These are phyloP conservation scores for Venturia effusa DNA, from an alignment of 2,329 filamentous ascomycete genomes.

Conservation along the genomic window DNA sequence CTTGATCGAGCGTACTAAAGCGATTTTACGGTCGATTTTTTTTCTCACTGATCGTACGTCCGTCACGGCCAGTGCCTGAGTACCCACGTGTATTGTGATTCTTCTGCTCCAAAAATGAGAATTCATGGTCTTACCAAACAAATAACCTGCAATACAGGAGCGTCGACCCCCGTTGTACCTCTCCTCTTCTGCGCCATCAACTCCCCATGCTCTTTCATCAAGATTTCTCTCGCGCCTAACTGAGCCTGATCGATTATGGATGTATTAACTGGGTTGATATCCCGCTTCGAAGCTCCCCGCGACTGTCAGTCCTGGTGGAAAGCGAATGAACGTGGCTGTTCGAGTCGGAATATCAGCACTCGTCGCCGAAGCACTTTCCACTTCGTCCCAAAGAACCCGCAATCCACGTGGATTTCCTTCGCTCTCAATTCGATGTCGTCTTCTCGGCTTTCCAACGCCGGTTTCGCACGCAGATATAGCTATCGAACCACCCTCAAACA, in stretches of 20 bases:
- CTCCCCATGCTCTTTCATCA: not conserved
- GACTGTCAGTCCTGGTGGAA: too few relatives aligned
- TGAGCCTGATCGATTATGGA: not conserved
- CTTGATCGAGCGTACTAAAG: not conserved
- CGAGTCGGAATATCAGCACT: not conserved
- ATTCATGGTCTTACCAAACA: slow-evolving; percentile 10
- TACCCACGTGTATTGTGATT: not conserved
- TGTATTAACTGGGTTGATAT: not conserved
- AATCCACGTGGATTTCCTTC: too few relatives aligned
- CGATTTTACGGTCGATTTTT: not conserved
- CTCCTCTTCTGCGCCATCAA: slow-evolving; percentile 4
- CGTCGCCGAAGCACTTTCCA: too few relatives aligned
- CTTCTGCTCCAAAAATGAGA: not conserved
- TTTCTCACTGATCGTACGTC: not conserved
- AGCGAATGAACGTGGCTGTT: not conserved
- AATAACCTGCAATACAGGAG: slow-evolving; percentile 10
- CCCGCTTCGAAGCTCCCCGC: too few relatives aligned
- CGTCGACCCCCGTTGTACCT: not conserved
- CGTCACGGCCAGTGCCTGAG: not conserved
- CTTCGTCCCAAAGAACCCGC: too few relatives aligned
- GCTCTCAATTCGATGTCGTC: too few relatives aligned
- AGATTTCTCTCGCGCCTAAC: not conserved
- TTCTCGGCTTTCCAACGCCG: too few relatives aligned
- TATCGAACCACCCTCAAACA: too few relatives aligned
- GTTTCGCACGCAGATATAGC: too few relatives aligned